Evolutionary conservation across 371 early-diverging fungal genomes (phyloP), one percentile per base, ranked within the genome.

Genomic region (Mortierella sp.): DNA sequence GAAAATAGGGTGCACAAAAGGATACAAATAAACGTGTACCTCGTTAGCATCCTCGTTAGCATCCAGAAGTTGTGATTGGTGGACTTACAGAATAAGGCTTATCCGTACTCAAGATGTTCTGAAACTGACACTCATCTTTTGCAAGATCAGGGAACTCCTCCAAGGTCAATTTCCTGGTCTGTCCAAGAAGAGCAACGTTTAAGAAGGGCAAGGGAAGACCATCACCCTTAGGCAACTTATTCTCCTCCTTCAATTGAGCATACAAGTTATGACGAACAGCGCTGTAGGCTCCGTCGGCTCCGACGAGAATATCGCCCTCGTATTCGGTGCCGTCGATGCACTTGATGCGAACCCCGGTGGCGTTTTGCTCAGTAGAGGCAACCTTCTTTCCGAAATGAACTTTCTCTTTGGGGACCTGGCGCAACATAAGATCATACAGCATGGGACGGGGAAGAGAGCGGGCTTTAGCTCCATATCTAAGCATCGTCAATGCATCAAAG

Each of bases 261-360:
- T 70, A 76, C 11, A 76, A 44, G n/a, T 16, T 68, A 2, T 68
- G 68, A 9, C 76, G 48, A 7, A 76, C 76, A 42, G 70, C 70
- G 1, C 52, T 52, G 26, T 76, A 76, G 34, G 70, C 76, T 24
- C 76, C 76, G n/a, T 76, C 76, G 38, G 76, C 70, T 19, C 76
- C 76, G 7, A 76, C 76, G n/a, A 65, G 70, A n/a, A 76, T 76
- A 14, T 76, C 70, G 7, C 76, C 76, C 13, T 70, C 13, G n/a
- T 76, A 76, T 21, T 68, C 42, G 52, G 52, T 55, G 14, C 70
- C 70, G 34, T 76, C 76, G 1, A 19, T 8, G 10, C 45, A 50
- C 4, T 26, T 45, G 14, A 76, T 65, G 1, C 26, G 31, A 8
- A 76, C 76, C 0, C 76, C 55, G 4, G 54, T 42, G 13, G 54